Evolutionary conservation across 2,329 filamentous ascomycete genomes (phyloP).

Genomic region (Aspergillus versicolor): DNA sequence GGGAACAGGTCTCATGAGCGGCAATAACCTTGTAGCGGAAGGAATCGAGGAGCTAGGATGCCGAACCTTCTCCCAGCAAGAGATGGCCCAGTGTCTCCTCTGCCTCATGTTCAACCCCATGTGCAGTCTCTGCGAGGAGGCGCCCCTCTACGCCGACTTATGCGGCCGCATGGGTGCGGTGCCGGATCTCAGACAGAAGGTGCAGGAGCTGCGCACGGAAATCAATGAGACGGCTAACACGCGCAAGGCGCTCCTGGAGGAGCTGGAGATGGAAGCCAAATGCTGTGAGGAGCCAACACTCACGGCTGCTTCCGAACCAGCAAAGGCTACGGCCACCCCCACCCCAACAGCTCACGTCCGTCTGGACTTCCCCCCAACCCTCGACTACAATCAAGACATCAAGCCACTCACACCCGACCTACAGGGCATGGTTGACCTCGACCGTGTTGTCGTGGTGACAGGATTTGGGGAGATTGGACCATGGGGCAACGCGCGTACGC

Average conservation of each 20-base stretch:
- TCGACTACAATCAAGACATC: slow-evolving; percentile 77
- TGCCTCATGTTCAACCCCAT: slow-evolving; percentile 73
- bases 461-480: slow-evolving; percentile 82
- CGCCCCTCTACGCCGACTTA: neutral
- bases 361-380: neutral
- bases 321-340: neutral
- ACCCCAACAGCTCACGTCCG: neutral
- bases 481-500: slow-evolving; percentile 96
- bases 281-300: neutral
- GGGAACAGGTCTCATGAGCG: slow-evolving; percentile 95
- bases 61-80: slow-evolving; percentile 96
- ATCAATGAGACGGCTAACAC: slow-evolving; percentile 95
- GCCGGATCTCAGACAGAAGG: slow-evolving; percentile 87
- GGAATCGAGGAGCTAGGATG: slow-evolving; percentile 95
- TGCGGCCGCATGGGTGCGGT: neutral
- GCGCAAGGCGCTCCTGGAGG: slow-evolving; percentile 88
- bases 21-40: slow-evolving; percentile 96
- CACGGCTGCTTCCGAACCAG: neutral
- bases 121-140: neutral
- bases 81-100: slow-evolving; percentile 98
- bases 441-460: slow-evolving; percentile 97
- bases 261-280: slow-evolving; percentile 51
- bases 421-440: slow-evolving; percentile 97
- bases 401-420: slow-evolving; percentile 86
- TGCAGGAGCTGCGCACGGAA: slow-evolving; percentile 83